Conservation (phyloP, 345 rosid genomes). For the Linum trigynum region DNA sequence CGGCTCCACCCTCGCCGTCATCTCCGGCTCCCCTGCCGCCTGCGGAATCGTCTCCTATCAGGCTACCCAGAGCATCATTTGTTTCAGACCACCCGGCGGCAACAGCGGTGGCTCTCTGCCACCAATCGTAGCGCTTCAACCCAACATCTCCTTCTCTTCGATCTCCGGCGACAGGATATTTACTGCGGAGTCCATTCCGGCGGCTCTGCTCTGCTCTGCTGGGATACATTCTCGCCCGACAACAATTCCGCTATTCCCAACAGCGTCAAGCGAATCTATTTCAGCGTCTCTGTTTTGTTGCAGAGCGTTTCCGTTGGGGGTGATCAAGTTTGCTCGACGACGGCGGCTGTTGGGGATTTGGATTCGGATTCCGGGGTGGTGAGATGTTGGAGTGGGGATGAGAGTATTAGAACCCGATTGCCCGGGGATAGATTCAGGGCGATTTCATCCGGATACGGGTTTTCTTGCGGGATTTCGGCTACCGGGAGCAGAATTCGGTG, state of each 20-base stretch:
- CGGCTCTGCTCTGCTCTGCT: constrained; percentile 53
- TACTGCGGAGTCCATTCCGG: constrained; percentile 67
- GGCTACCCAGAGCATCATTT: constrained; percentile 33
- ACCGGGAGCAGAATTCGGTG: constrained; percentile 26
- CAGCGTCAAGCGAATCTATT: constrained; percentile 40
- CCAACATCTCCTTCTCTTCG: constrained; percentile 50
- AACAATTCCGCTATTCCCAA: neutral
- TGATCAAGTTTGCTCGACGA: constrained; percentile 52
- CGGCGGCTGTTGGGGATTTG: neutral
- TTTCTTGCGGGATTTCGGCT: constrained; percentile 52
- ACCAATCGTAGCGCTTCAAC: constrained; percentile 21
- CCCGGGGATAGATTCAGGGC: constrained; percentile 27
- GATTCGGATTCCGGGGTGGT: constrained; percentile 10
- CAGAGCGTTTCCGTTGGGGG: constrained; percentile 48
- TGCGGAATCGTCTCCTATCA: constrained; percentile 49
- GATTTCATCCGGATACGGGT: constrained; percentile 62
- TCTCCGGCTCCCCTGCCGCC: constrained; percentile 44
- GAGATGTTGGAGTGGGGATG: constrained; percentile 49
- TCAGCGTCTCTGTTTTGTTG: constrained; percentile 30
- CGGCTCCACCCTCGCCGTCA: constrained; percentile 60
- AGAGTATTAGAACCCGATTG: neutral
- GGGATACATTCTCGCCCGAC: constrained; percentile 28
- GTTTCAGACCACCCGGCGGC: constrained; percentile 26
- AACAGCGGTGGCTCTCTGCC: neutral
- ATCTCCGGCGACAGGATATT: constrained; percentile 47